Conservation (phyloP, 208 protist species). For the Acanthamoeba royreba region DNA sequence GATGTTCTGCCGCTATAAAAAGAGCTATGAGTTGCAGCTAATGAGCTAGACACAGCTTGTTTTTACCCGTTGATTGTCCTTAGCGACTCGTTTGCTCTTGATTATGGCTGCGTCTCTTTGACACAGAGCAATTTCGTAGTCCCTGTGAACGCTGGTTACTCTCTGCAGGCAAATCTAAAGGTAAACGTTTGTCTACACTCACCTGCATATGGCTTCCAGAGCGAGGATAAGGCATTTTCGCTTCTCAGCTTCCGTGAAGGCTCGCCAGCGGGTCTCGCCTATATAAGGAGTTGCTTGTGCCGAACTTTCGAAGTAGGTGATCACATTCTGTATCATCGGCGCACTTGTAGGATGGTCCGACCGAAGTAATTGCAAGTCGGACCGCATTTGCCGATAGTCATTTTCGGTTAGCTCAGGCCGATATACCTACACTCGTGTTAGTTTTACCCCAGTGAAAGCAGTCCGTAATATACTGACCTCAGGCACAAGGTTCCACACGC, state of each 20-base stretch:
- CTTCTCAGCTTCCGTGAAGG: not conserved
- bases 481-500: not conserved
- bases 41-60: not conserved
- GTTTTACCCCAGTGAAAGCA: too few species aligned
- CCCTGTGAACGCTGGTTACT: too few species aligned
- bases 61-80: not conserved
- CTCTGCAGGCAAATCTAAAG: too few species aligned
- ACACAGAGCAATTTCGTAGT: not conserved
- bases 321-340: not conserved
- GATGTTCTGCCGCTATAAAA: not conserved
- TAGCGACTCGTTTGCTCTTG: not conserved
- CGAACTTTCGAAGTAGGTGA: not conserved
- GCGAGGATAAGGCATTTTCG: not conserved
- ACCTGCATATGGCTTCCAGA: not conserved
- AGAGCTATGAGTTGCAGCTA: not conserved
- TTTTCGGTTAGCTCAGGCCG: not conserved
- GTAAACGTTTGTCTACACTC: not conserved
- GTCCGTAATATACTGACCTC: too few species aligned
- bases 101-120: not conserved
- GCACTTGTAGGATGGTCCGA: not conserved
- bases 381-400: not conserved
- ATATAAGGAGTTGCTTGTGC: not conserved
- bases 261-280: not conserved
- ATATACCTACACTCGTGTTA: not conserved
- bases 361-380: not conserved